These are phyloP conservation scores for Xanthoconium separans DNA, from an alignment of 1,284 basidiomycete genomes.

Conservation along the genomic window DNA sequence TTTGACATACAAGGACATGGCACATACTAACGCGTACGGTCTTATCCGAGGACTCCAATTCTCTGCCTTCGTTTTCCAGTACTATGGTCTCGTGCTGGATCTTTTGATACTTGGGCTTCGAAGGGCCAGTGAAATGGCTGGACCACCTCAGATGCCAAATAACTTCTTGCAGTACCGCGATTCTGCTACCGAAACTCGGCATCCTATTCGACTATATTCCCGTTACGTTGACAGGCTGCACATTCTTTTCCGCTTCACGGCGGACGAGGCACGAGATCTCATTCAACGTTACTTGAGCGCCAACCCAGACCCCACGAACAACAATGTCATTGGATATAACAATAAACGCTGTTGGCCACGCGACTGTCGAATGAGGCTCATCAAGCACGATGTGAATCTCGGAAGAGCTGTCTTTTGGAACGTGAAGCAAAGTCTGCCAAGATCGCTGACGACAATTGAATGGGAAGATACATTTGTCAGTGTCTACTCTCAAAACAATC, in stretches of 20 bases:
- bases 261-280: constrained; percentile 95
- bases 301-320: constrained; percentile 98
- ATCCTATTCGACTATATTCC: constrained; percentile 93
- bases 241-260: constrained; percentile 97
- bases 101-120: constrained; percentile 91
- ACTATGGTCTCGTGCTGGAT: constrained; percentile 90
- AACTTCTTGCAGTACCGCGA: constrained; percentile 96
- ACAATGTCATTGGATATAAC: constrained; percentile 99
- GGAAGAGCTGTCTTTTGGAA: constrained; percentile 99
- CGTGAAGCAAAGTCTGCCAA: constrained; percentile 94
- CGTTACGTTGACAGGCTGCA: constrained; percentile 93
- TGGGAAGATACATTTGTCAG: constrained; percentile 98
- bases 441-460: constrained; percentile 97
- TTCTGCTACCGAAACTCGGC: constrained; percentile 88
- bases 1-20: constrained; percentile 93
- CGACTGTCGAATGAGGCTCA: constrained; percentile 98
- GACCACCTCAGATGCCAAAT: constrained; percentile 92
- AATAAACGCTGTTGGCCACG: constrained; percentile 99
- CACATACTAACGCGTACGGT: constrained; percentile 89
- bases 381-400: constrained; percentile 99
- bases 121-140: constrained; percentile 95
- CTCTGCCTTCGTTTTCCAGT: constrained; percentile 97
- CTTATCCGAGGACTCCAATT: constrained; percentile 95
- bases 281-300: constrained; percentile 97
- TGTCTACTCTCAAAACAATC: constrained; percentile 97